A percentile compares a stretch with the other conserved stretches of the same genome.
These are phyloP conservation scores for Candida boleticola DNA, from an alignment of 805 yeast species.

Conservation along the genomic window DNA sequence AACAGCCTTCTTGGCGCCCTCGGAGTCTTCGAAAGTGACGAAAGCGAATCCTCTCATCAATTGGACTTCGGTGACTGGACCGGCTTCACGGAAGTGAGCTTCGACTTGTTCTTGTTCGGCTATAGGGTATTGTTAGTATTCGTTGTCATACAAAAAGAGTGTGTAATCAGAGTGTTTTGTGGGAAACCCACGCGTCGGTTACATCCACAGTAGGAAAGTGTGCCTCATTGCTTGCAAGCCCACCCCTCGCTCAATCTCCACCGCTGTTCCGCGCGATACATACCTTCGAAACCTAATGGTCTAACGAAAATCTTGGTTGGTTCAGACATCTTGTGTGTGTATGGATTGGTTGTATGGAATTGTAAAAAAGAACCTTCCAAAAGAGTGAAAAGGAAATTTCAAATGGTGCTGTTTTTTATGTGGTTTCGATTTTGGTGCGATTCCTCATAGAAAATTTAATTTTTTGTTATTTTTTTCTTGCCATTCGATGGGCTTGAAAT, in stretches of 20 bases:
- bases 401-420: too few species aligned
- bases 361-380: too few species aligned
- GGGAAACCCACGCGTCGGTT: too few species aligned
- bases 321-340: slow-evolving; percentile 16
- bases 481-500: not conserved
- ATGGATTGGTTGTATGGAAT: not conserved
- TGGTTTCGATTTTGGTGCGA: not conserved
- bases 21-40: slow-evolving; percentile 74
- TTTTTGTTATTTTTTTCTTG: too few species aligned
- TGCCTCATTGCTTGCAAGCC: too few species aligned
- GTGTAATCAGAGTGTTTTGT: too few species aligned
- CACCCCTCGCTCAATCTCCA: too few species aligned
- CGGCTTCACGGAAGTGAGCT: slow-evolving; percentile 64
- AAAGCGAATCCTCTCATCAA: slow-evolving; percentile 84
- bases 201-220: too few species aligned
- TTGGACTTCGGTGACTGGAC: slow-evolving; percentile 66
- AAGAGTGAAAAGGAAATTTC: too few species aligned
- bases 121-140: slow-evolving; percentile 23
- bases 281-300: slow-evolving; percentile 57
- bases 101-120: slow-evolving; percentile 55
- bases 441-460: not conserved
- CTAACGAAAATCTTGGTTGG: slow-evolving; percentile 49
- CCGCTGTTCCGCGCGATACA: too few species aligned
- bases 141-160: not conserved
- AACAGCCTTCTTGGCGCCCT: slow-evolving; percentile 49